These are phyloP conservation scores for Typha latifolia DNA, from an alignment of 176 grass and related monocot species.

Conservation along the genomic window DNA sequence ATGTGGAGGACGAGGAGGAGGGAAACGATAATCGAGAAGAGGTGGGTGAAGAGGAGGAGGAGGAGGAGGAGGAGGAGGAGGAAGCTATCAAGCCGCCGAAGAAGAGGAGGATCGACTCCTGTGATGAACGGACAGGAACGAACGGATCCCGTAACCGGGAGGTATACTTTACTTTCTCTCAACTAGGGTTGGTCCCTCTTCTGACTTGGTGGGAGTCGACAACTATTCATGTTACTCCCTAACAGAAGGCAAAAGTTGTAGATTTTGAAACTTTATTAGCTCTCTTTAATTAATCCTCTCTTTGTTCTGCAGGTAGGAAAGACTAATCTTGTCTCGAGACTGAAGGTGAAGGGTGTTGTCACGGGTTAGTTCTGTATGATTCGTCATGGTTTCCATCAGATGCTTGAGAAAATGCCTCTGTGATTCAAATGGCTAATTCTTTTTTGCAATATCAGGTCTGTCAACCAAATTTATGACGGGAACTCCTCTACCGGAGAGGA, in stretches of 20 bases:
- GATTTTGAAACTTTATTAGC: not conserved
- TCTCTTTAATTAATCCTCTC: not conserved
- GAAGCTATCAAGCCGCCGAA: constrained; percentile 77
- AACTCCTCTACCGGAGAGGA: constrained; percentile 69
- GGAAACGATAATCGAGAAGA: constrained; percentile 10
- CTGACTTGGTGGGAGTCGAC: not conserved
- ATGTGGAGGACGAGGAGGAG: constrained; percentile 35
- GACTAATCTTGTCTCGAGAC: constrained; percentile 4
- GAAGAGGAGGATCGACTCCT: constrained; percentile 75
- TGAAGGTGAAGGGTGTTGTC: not conserved
- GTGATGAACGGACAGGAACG: constrained; percentile 21
- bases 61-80: constrained; percentile 36
- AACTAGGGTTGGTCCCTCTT: constrained; percentile 2
- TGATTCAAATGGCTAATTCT: constrained; percentile 8
- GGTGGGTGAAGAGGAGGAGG: constrained; percentile 12
- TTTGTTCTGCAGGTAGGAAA: not conserved
- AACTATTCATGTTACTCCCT: not conserved
- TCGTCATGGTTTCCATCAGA: not conserved
- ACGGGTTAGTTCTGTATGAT: constrained; percentile 8
- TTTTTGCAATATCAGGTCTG: constrained; percentile 4
- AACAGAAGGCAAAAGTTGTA: not conserved
- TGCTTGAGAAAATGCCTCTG: constrained; percentile 6
- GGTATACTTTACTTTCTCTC: constrained; percentile 35
- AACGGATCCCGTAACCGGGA: constrained; percentile 21
- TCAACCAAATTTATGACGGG: constrained; percentile 34